A percentile compares a stretch with the other conserved stretches of the same genome.
phyloP scores from a whole-genome alignment of 495 filamentous ascomycete species.

The Hypoxylon trugodes region DNA sequence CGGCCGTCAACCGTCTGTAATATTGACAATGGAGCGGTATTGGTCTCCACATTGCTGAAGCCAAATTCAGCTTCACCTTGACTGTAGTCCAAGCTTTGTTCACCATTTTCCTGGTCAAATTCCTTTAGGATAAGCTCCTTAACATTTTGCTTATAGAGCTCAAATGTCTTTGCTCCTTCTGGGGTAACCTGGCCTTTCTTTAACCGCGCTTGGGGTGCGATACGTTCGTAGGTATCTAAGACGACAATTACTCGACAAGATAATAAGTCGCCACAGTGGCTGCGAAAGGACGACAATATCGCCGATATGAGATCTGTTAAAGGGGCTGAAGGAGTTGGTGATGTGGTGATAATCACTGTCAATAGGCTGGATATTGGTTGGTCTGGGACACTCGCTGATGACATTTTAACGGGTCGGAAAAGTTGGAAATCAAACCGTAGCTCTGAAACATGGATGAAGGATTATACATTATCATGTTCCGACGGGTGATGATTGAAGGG shows the following conservation, averaged over 20 bases:
- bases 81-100: constrained; percentile 10
- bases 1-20: constrained; percentile 44
- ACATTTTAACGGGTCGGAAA: constrained; percentile 9
- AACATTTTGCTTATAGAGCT: constrained; percentile 52
- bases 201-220: constrained; percentile 47
- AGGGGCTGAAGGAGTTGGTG: constrained; percentile 58
- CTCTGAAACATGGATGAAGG: background rate
- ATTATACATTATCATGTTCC: background rate
- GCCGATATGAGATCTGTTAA: constrained; percentile 53
- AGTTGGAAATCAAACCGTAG: background rate
- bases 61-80: constrained; percentile 53
- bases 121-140: constrained; percentile 48
- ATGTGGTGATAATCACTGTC: constrained; percentile 58
- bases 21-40: constrained; percentile 47
- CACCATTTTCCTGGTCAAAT: constrained; percentile 22
- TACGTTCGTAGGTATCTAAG: constrained; percentile 56
- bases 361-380: constrained; percentile 37
- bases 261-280: constrained; percentile 44
- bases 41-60: constrained; percentile 39
- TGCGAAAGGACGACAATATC: constrained; percentile 51
- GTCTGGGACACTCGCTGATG: background rate
- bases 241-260: constrained; percentile 52
- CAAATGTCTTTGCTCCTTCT: constrained; percentile 47
- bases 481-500: too few relatives aligned
- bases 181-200: constrained; percentile 57